Percentiles rank a stretch among this genome's conserved stretches.
phyloP scores from a whole-genome alignment of 2,329 filamentous ascomycete species.

The Lachnellula suecica region DNA sequence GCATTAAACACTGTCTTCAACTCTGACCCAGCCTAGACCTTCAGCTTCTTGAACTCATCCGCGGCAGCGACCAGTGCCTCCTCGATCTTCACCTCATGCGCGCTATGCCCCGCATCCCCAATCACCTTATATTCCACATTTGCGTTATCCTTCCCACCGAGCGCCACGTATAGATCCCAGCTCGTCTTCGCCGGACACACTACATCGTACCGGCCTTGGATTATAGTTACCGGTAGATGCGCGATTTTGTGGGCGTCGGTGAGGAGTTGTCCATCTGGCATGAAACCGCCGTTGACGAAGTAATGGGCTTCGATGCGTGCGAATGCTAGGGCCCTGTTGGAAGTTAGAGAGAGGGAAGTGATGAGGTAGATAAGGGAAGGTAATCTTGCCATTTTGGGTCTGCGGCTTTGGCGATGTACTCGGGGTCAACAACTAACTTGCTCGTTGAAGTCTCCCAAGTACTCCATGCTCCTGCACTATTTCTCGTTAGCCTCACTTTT shows the following conservation, averaged over 20 bases:
- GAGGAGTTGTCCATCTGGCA: conserved; percentile 41
- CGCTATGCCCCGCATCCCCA: conserved; percentile 28
- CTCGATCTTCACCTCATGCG: conserved; percentile 28
- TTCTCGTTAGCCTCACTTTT: not conserved
- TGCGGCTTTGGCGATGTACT: not conserved
- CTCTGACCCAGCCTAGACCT: too few species aligned
- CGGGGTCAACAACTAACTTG: not conserved
- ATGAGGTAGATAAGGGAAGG: conserved; percentile 7
- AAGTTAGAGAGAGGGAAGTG: too few species aligned
- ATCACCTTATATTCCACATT: conserved; percentile 30
- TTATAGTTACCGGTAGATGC: conserved; percentile 35
- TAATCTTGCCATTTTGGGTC: conserved; percentile 1
- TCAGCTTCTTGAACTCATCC: conserved; percentile 28
- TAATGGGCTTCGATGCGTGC: conserved; percentile 44
- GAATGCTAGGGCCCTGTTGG: conserved; percentile 33
- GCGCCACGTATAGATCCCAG: conserved; percentile 41
- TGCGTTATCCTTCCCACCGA: conserved; percentile 28
- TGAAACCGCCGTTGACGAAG: conserved; percentile 40
- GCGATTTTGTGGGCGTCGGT: conserved; percentile 29
- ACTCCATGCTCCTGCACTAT: not conserved
- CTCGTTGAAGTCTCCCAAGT: not conserved
- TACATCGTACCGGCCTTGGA: conserved; percentile 46
- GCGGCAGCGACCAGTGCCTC: conserved; percentile 29
- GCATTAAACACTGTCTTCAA: too few species aligned
- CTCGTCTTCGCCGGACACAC: conserved; percentile 43